Conservation (phyloP, 257 asterid species). For the Avicennia marina region DNA sequence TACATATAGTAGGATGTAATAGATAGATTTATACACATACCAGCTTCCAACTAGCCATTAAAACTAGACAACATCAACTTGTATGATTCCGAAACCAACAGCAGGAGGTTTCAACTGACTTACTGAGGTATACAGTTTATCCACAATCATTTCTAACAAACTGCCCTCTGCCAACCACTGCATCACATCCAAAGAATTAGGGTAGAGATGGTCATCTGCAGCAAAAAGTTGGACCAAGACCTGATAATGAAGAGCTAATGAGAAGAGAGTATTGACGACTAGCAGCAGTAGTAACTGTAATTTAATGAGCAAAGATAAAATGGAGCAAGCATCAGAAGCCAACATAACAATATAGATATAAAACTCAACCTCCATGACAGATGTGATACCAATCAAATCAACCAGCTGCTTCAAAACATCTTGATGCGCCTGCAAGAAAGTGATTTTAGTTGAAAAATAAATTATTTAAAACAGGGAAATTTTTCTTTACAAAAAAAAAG, state of each 20-base stretch:
- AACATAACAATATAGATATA: conserved; percentile 4
- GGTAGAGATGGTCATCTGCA: conserved; percentile 82
- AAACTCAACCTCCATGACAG: conserved; percentile 91
- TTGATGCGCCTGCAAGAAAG: conserved; percentile 61
- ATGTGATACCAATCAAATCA: conserved; percentile 95
- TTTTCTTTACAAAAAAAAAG: not conserved
- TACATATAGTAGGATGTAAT: not conserved
- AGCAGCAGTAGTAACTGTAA: not conserved
- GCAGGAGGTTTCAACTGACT: conserved; percentile 24
- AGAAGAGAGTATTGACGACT: not conserved
- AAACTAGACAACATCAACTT: conserved; percentile 8
- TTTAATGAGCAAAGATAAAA: conserved; percentile 1
- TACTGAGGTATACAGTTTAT: conserved; percentile 75
- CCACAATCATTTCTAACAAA: conserved; percentile 94
- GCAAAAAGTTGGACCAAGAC: conserved; percentile 94
- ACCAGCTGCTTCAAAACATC: conserved; percentile 84
- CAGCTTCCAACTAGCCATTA: not conserved
- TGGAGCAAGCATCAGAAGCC: conserved; percentile 12
- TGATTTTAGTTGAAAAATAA: conserved; percentile 3
- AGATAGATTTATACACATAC: not conserved
- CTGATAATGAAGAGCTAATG: conserved; percentile 34
- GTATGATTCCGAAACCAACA: conserved; percentile 8
- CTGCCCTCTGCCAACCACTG: conserved; percentile 95
- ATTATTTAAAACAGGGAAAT: not conserved
- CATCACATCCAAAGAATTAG: conserved; percentile 76